phyloP scores from a whole-genome alignment of 2,329 filamentous ascomycete species.

The Hypoxylon sp. region DNA sequence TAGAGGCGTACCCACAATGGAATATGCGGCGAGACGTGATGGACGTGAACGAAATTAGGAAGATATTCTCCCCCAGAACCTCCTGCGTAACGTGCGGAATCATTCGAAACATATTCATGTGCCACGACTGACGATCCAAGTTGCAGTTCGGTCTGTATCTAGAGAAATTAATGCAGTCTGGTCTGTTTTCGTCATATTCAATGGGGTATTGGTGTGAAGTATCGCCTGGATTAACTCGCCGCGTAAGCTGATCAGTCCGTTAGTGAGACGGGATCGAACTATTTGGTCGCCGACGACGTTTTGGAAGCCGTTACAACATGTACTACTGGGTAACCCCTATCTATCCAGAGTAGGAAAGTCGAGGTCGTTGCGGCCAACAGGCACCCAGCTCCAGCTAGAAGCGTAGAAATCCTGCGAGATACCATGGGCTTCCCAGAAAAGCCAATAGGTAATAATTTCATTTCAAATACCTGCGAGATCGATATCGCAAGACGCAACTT shows the following conservation, averaged over 20 bases:
- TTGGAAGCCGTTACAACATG: neutral
- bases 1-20: too few species aligned
- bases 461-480: constrained; percentile 6
- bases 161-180: neutral
- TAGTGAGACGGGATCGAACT: constrained; percentile 1
- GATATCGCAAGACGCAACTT: neutral
- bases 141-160: neutral
- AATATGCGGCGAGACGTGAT: constrained; percentile 1
- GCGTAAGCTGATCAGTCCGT: neutral
- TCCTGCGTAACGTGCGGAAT: too few species aligned
- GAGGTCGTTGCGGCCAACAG: neutral
- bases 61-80: constrained; percentile 7
- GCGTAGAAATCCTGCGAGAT: neutral
- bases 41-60: too few species aligned
- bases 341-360: neutral
- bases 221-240: neutral
- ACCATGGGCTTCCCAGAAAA: neutral
- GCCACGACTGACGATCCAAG: constrained; percentile 3
- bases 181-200: neutral
- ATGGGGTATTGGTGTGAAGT: neutral
- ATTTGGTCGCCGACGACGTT: neutral
- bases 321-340: neutral
- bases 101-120: neutral
- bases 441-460: neutral
- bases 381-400: constrained; percentile 6